Base-by-base conservation (phyloP, 495 filamentous ascomycete genomes). In the Jackrogersella minutella region DNA sequence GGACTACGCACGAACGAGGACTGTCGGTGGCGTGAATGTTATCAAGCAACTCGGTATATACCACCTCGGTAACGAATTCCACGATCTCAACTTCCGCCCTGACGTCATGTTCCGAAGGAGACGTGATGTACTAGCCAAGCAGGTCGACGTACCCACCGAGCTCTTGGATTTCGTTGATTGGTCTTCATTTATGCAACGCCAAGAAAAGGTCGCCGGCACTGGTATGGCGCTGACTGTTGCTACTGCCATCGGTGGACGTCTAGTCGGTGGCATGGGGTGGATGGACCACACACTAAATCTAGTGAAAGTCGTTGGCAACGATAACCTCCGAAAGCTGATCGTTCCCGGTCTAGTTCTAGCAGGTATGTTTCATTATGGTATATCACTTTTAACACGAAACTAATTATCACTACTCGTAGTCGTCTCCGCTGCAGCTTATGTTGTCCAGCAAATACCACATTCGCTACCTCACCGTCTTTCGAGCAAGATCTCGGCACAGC, bases 91-190 rank as follows among this genome's bases (percentile, higher is more conserved):
- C 68, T 96, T 99, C 86, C 87, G 90, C 16, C 84, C 90, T 0
- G 92, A 97, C 62, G 84, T 91, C 74, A 99, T 99, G 95, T 98
- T 97, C 84, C 85, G 87, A 47, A 86, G 88, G 60, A 89, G 89
- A 72, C 86, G 87, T 55, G 91, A 98, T 73, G 84, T 87, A 5
- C 77, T 97, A 16, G 96, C 90, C 6, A 85, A 91, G 62, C 88
- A 95, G 71, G 87, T 99, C 16, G 88, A 97, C 65, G 86, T 95
- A 14, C 87, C 96, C 51, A 88, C 95, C 16, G 93, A 98, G 66
- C 58, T 96, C 0, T 90, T 85, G 84, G 95, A 99, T 75, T 97
- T 99, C 80, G 92, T 98, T 74, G 96, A 99, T 74, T 80, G 93
- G 70, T 81, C 84, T 30, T 88, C 86, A 9, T 80, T 97, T 8